Base-by-base conservation (phyloP, 805 yeast genomes). In the Pichia nakasei region DNA sequence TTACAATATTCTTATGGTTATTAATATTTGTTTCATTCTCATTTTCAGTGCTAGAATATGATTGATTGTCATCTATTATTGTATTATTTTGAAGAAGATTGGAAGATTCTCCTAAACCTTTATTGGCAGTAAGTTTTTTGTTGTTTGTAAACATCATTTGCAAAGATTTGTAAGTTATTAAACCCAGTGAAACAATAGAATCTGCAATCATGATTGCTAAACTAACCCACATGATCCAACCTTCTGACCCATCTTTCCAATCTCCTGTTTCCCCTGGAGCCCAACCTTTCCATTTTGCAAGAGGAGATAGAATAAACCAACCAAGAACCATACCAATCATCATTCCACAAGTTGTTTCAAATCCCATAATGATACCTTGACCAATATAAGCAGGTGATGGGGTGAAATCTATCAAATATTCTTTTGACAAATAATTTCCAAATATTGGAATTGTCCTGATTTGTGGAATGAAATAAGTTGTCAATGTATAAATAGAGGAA, bases 301-400 rank as follows among this genome's bases (percentile, higher is more conserved):
- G 46, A 4, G 97, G 97, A 0, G 93, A 91, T n/a, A 91, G 65
- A 1, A 91, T 64, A 0, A 76, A 95, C 98, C 98, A 91, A 0
- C 98, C 98, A 5, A 89, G 56, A 1, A 91, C 49, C 20, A 95
- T 80, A 3, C 98, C 98, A 52, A 87, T 73, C 35, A 91, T 64
- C 98, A 91, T 91, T 49, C 88, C 84, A 9, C 86, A 72, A 0
- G 88, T 94, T 0, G 97, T 88, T 2, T 89, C 85, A 8, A 88
- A 66, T 0, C 98, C 98, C 98, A 91, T 91, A 45, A 91, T 91
- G 35, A 93, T 87, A 4, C 98, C 98, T 63, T 91, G 98, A 3
- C 98, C 98, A 31, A 93, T 75, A 59, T 91, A 91, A 0, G 97
- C 97, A 0, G 98, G 98, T 0, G 96, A 87, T 0, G 96, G 96